These are phyloP conservation scores for Sophora flavescens DNA, from an alignment of 306 rosid species.

Conservation along the genomic window DNA sequence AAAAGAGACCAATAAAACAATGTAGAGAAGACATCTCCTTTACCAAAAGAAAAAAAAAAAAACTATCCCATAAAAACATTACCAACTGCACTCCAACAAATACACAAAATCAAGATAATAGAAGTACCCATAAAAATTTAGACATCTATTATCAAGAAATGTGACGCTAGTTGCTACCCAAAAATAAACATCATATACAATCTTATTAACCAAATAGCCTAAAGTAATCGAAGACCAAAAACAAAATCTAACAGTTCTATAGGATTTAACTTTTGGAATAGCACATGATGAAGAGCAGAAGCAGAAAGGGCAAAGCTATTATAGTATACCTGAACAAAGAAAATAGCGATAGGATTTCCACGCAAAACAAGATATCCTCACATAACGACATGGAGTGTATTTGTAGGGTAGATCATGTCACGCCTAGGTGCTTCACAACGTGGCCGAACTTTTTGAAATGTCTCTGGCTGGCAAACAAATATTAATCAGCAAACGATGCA, in stretches of 20 bases:
- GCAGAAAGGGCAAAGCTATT: conserved; percentile 28
- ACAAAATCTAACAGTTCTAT: conserved; percentile 6
- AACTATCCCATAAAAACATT: neutral
- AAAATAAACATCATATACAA: conserved; percentile 8
- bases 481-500: conserved; percentile 30
- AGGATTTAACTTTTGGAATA: conserved; percentile 24
- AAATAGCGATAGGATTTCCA: conserved; percentile 95
- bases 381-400: conserved; percentile 93
- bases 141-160: conserved; percentile 12
- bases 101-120: neutral
- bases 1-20: too few relatives aligned
- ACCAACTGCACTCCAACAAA: neutral
- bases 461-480: conserved; percentile 76
- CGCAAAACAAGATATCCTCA: conserved; percentile 92
- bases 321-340: conserved; percentile 80
- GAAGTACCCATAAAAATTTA: neutral
- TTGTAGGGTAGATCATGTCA: conserved; percentile 84
- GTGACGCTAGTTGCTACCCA: neutral
- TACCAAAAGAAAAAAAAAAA: conserved; percentile 4
- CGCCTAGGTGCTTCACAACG: conserved; percentile 98
- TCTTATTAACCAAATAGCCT: conserved; percentile 4
- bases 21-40: neutral
- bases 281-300: conserved; percentile 27
- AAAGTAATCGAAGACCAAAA: conserved; percentile 16
- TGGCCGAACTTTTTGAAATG: conserved; percentile 88